Evolutionary conservation across 2,329 filamentous ascomycete genomes (phyloP).

Genomic region (Fusarium protoensiforme): DNA sequence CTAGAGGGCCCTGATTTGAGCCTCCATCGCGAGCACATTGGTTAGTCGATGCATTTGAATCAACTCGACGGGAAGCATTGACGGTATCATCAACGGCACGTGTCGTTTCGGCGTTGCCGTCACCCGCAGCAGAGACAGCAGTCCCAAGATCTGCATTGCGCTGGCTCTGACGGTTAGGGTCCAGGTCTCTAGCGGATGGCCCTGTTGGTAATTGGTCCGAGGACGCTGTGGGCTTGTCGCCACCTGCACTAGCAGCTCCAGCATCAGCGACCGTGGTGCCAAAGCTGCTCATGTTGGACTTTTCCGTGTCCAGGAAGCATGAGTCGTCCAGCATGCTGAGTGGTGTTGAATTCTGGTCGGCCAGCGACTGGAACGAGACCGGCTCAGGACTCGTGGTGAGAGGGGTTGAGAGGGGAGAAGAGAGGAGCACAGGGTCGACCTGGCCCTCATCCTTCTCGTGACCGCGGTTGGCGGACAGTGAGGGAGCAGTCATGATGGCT

Average conservation of each 20-base stretch:
- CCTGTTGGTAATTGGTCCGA: conserved; percentile 32
- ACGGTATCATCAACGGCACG: conserved; percentile 27
- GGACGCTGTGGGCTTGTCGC: conserved; percentile 27
- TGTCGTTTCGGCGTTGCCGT: conserved; percentile 29
- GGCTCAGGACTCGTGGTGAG: conserved; percentile 43
- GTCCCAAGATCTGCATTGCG: conserved; percentile 29
- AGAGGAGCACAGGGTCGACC: conserved; percentile 31
- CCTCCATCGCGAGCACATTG: conserved; percentile 2
- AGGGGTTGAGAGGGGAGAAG: conserved; percentile 41
- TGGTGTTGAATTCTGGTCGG: conserved; percentile 44
- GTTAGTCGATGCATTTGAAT: conserved; percentile 4
- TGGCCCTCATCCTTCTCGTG: conserved; percentile 35
- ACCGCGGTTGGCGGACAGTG: conserved; percentile 6
- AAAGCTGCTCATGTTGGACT: conserved; percentile 16
- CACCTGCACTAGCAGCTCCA: conserved; percentile 26
- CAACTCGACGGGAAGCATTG: conserved; percentile 7
- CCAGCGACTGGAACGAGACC: conserved; percentile 43
- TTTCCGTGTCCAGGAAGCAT: conserved; percentile 23
- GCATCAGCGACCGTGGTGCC: conserved; percentile 14
- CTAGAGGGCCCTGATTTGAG: not conserved
- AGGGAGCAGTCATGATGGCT: conserved; percentile 31
- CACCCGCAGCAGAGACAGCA: conserved; percentile 18
- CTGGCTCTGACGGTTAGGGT: conserved; percentile 20
- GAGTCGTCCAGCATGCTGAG: conserved; percentile 45
- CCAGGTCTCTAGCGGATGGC: conserved; percentile 17